Evolutionary conservation across 805 yeast genomes (phyloP), one percentile per base, ranked within the genome.

Genomic region (Yarrowia osloensis): DNA sequence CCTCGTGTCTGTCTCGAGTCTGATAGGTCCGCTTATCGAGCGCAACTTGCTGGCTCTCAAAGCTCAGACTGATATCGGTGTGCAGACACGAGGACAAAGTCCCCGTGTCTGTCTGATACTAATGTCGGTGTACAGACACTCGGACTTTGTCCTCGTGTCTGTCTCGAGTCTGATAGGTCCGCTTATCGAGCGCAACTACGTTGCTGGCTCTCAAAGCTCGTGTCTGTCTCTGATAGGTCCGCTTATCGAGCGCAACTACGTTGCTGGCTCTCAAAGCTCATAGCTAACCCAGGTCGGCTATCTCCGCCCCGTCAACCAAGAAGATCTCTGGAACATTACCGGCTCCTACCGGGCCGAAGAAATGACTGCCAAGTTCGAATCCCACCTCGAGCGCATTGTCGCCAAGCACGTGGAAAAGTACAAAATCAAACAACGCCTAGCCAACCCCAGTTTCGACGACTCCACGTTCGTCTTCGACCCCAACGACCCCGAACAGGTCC

Each of bases 261-360:
- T 24, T 24, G 49, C 49, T 24, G 12, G 28, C 47, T 28, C 44
- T 19, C 44, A 40, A 19, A 19, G 13, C 28, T 21, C 42, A 2
- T 12, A 17, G 17, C 66, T 42, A 40, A 66, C 42, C 13, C 33
- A 66, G 68, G 78, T 80, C 8, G 92, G 91, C 0, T 88, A 87
- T 74, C 80, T 83, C 69, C 79, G 92, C 70, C 85, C 90, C 8
- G 72, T 88, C 31, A 82, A 81, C 62, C 82, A 84, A 1, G 82
- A 82, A 47, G 91, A 88, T 74, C 73, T 88, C 68, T 87, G 75
- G 67, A 67, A 68, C 11, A 69, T 84, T 15, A 79, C 75, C 5
- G 80, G 78, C 2, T 74, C 76, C 31, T 73, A 78, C 59, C 70
- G 72, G 6, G 73, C 77, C 17, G 77, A 76, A 2, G 69, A 68